Percentiles rank a stretch among this genome's conserved stretches.
Conservation (phyloP, 2,329 filamentous ascomycete genomes). For the Myriosclerotinia duriaeana region DNA sequence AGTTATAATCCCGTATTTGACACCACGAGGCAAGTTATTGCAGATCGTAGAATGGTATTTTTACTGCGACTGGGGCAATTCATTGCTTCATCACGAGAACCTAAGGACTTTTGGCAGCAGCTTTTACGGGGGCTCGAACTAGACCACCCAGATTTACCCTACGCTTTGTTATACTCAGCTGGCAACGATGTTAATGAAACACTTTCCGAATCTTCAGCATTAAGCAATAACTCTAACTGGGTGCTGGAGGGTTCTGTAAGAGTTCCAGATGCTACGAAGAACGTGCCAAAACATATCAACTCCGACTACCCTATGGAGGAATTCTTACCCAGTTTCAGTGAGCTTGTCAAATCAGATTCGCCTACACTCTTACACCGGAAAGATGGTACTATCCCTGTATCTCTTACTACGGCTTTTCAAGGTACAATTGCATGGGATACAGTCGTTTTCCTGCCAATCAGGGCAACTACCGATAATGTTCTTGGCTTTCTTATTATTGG, state of each 20-base stretch:
- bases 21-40: slow-evolving; percentile 72
- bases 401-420: slow-evolving; percentile 1
- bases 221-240: slow-evolving; percentile 30
- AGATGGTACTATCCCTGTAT: slow-evolving; percentile 8
- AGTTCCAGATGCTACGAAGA: slow-evolving; percentile 19
- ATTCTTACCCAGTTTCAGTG: slow-evolving; percentile 13
- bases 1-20: slow-evolving; percentile 69
- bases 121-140: slow-evolving; percentile 66
- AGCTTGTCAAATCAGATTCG: slow-evolving; percentile 9
- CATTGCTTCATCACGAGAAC: slow-evolving; percentile 67
- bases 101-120: slow-evolving; percentile 70
- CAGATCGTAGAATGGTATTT: slow-evolving; percentile 73
- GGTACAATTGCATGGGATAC: not conserved
- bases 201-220: slow-evolving; percentile 29
- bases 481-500: slow-evolving; percentile 79
- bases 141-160: slow-evolving; percentile 73
- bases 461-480: slow-evolving; percentile 62
- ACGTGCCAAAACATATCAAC: slow-evolving; percentile 14
- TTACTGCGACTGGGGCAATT: slow-evolving; percentile 73
- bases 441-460: slow-evolving; percentile 19
- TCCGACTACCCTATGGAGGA: not conserved
- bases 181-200: slow-evolving; percentile 53
- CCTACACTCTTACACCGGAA: slow-evolving; percentile 13
- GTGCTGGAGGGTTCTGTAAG: slow-evolving; percentile 30
- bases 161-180: slow-evolving; percentile 74